These are phyloP conservation scores for Plantago lanceolata DNA, from an alignment of 305 asterid species.

Conservation along the genomic window DNA sequence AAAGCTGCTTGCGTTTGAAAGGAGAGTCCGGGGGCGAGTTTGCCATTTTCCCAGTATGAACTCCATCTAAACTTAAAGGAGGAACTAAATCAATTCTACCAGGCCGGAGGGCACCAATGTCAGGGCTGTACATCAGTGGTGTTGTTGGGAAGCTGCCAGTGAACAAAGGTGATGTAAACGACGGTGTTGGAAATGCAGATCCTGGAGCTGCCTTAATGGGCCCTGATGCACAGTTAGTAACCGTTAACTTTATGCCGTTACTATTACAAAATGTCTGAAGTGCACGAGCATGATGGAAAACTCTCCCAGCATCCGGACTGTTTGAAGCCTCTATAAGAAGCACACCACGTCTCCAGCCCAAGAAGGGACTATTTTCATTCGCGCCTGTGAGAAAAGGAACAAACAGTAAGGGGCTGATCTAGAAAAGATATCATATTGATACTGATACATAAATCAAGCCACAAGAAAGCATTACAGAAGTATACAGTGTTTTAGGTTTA, in stretches of 20 bases:
- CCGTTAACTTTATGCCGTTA: conserved; percentile 64
- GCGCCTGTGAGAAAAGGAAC: conserved; percentile 25
- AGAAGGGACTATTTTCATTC: conserved; percentile 57
- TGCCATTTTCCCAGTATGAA: conserved; percentile 58
- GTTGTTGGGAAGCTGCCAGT: conserved; percentile 99
- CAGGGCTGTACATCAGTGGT: conserved; percentile 84
- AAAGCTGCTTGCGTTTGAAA: conserved; percentile 62
- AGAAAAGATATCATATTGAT: conserved; percentile 9
- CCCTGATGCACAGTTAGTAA: conserved; percentile 53
- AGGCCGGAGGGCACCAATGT: conserved; percentile 61
- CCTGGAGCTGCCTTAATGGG: conserved; percentile 56
- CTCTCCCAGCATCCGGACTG: conserved; percentile 96
- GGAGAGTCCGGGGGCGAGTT: conserved; percentile 87
- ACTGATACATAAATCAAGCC: conserved; percentile 22
- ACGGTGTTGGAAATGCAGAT: conserved; percentile 67
- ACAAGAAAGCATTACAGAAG: conserved; percentile 20
- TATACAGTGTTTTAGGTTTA: conserved; percentile 25
- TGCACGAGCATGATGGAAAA: conserved; percentile 81
- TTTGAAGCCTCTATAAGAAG: conserved; percentile 92
- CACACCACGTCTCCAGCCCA: conserved; percentile 93
- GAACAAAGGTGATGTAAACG: conserved; percentile 88
- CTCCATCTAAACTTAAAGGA: conserved; percentile 89
- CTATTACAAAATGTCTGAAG: conserved; percentile 78
- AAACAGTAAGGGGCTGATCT: conserved; percentile 18
- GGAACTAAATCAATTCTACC: conserved; percentile 88